Conservation (phyloP, 1,284 basidiomycete species). For the Sanghuangporus weigelae region DNA sequence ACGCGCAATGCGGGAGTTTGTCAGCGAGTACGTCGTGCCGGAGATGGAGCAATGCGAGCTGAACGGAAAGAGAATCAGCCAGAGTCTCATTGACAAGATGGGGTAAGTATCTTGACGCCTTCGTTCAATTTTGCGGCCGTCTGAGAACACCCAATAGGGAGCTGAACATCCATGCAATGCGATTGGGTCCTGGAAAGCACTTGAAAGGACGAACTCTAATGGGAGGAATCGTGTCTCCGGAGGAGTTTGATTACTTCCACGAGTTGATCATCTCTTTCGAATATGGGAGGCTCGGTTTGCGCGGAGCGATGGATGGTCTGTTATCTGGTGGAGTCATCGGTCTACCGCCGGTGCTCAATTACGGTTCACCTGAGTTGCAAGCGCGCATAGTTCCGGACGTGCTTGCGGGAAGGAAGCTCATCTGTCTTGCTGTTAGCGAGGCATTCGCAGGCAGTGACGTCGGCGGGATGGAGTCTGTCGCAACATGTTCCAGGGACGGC, state of each 20-base stretch:
- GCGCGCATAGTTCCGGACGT: conserved; percentile 60
- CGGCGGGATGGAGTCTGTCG: conserved; percentile 77
- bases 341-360: conserved; percentile 84
- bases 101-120: conserved; percentile 37
- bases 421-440: conserved; percentile 71
- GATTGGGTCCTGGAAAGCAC: conserved; percentile 85
- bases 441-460: conserved; percentile 95
- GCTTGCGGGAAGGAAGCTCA: conserved; percentile 77
- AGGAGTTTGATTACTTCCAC: conserved; percentile 84
- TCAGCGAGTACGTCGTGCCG: conserved; percentile 56
- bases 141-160: conserved; percentile 36
- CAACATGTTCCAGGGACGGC: conserved; percentile 44
- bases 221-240: conserved; percentile 81
- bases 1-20: conserved; percentile 56
- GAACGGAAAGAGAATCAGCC: conserved; percentile 72
- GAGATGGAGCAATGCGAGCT: conserved; percentile 71
- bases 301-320: conserved; percentile 82
- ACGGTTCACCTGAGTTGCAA: conserved; percentile 72
- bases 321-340: conserved; percentile 81
- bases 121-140: background rate
- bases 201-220: conserved; percentile 83
- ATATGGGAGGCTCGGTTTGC: conserved; percentile 73
- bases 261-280: conserved; percentile 88
- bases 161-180: conserved; percentile 85
- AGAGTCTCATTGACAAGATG: conserved; percentile 70